Percentiles rank a stretch among this genome's conserved stretches.
phyloP scores from a whole-genome alignment of 305 asterid genomes.

The Solanum chacoense region DNA sequence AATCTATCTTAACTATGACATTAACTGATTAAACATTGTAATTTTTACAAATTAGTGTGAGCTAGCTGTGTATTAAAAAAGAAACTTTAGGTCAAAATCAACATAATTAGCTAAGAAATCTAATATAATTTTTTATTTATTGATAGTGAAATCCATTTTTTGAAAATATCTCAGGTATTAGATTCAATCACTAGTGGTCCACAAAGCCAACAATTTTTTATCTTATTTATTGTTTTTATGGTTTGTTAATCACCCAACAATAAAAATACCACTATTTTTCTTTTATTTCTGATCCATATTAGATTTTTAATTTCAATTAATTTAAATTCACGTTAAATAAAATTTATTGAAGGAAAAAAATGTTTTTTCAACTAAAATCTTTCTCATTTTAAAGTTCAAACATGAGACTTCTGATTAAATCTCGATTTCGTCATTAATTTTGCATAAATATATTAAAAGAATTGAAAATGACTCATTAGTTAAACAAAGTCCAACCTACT shows the following conservation, averaged over 20 bases:
- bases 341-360: neutral
- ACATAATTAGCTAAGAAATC: neutral
- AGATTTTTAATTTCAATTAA: neutral
- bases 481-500: neutral
- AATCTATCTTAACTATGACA: neutral
- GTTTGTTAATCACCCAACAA: neutral
- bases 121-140: neutral
- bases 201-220: neutral
- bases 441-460: neutral
- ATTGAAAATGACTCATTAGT: neutral
- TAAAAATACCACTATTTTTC: neutral
- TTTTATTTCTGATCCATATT: rapidly evolving
- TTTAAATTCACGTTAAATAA: neutral
- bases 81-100: neutral
- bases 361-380: rapidly evolving
- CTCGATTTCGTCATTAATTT: neutral
- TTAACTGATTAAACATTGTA: neutral
- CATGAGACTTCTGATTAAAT: neutral
- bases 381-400: neutral
- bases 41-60: neutral
- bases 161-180: neutral
- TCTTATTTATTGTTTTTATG: neutral
- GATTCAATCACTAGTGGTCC: neutral
- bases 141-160: neutral
- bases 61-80: neutral